Conservation (phyloP, 2,329 filamentous ascomycete genomes). For the Pseudogymnoascus pannorum region DNA sequence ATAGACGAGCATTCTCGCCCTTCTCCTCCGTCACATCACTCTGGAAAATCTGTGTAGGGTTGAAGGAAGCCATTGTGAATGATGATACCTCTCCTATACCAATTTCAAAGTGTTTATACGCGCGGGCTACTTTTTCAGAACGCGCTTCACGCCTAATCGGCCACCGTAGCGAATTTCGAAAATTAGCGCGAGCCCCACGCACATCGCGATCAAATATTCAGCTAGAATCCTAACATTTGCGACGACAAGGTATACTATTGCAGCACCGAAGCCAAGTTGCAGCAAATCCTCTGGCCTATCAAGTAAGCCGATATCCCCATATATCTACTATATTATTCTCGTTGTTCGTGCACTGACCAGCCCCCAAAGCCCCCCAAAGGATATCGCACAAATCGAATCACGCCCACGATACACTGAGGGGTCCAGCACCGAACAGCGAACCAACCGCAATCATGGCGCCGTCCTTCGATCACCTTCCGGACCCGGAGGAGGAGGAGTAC, state of each 20-base stretch:
- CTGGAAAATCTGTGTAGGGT: slow-evolving; percentile 95
- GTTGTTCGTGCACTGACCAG: slow-evolving; percentile 6
- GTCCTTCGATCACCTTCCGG: slow-evolving; percentile 85
- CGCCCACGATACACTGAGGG: slow-evolving; percentile 5
- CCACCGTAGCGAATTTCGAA: slow-evolving; percentile 10
- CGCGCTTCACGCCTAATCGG: slow-evolving; percentile 9
- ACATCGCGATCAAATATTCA: slow-evolving; percentile 11
- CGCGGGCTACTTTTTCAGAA: slow-evolving; percentile 10
- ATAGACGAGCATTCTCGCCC: slow-evolving; percentile 96
- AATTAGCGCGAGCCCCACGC: slow-evolving; percentile 11
- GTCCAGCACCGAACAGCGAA: not conserved
- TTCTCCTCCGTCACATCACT: slow-evolving; percentile 97
- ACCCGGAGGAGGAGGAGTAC: slow-evolving; percentile 82
- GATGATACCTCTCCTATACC: slow-evolving; percentile 2
- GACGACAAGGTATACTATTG: slow-evolving; percentile 10
- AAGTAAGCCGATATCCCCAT: slow-evolving; percentile 7
- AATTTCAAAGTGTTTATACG: slow-evolving; percentile 9
- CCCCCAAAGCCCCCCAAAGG: not conserved
- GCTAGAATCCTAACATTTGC: slow-evolving; percentile 6
- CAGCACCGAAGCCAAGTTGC: slow-evolving; percentile 7
- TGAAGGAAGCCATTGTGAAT: slow-evolving; percentile 48
- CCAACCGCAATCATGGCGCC: slow-evolving; percentile 66
- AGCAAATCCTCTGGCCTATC: not conserved
- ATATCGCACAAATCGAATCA: slow-evolving; percentile 7
- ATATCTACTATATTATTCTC: not conserved